Evolutionary conservation across 2,329 filamentous ascomycete species (phyloP), one percentile per base, ranked within the genome.

Genomic region (Diaporthe batatas): DNA sequence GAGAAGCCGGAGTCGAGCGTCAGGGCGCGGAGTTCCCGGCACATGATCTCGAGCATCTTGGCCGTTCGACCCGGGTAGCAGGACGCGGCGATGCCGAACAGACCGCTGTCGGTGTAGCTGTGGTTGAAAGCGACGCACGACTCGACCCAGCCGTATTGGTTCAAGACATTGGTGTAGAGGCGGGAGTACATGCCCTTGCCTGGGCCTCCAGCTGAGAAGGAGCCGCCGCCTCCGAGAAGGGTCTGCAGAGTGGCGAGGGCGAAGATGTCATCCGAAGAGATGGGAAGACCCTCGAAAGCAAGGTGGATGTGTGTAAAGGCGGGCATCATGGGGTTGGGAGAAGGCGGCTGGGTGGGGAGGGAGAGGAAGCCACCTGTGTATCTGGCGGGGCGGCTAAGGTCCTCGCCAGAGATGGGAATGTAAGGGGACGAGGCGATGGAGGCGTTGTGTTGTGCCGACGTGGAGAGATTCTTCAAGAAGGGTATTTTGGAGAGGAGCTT

Each of bases 141-240:
- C 84, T 99, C 96, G 34, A 99, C 94, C 96, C 96, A 99, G 77
- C 93, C 94, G 84, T 98, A 92, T 84, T 98, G 95, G 86, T 99
- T 99, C 68, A 99, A 90, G 0, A 98, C 96, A 81, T 98, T 98
- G 75, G 95, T 98, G 87, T 98, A 99, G 11, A 99, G 90, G 16
- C 96, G 93, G 49, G 94, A 97, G 87, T 98, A 98, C 96, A 99
- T 99, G 82, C 96, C 96, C 86, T 99, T 99, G 69, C 96, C 96
- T 6, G 96, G 96, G 0, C 96, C 96, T 78, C 96, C 96, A 70
- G 96, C 96, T 21, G 94, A 97, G 86, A 99, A 99, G 71, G 95
- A 98, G 32, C 96, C 96, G 64, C 96, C 96, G 62, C 96, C 96
- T 72, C 96, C 96, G 44, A 99, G 93, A 12, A 99, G 92, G 1